phyloP scores from a whole-genome alignment of 2,329 filamentous ascomycete genomes.

The Colletotrichum sp. region DNA sequence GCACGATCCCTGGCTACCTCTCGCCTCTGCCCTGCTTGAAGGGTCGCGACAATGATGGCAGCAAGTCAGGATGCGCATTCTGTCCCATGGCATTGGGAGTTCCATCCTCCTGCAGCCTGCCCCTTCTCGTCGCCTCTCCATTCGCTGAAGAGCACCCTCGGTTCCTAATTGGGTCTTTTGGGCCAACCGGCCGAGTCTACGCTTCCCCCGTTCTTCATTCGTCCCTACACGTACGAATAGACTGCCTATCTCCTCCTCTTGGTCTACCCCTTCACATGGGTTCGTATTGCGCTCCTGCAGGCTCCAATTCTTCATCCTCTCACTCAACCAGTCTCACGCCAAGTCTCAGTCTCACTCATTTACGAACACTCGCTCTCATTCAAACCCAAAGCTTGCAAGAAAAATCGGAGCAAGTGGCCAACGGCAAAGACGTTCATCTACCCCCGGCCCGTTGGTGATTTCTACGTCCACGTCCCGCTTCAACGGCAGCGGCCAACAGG shows the following conservation, averaged over 20 bases:
- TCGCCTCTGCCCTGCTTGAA: not conserved
- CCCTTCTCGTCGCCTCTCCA: not conserved
- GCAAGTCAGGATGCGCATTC: not conserved
- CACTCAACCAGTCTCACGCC: not conserved
- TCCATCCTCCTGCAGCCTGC: not conserved
- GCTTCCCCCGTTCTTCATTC: not conserved
- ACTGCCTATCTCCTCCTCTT: not conserved
- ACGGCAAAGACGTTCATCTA: not conserved
- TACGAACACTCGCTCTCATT: not conserved
- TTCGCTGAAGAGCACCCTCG: constrained; percentile 9
- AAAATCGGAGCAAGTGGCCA: not conserved
- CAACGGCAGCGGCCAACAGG: not conserved
- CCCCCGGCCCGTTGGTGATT: not conserved
- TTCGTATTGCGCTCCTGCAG: not conserved
- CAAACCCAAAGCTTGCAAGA: not conserved
- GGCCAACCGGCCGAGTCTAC: constrained; percentile 4
- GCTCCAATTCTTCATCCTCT: not conserved
- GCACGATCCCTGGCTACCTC: not conserved
- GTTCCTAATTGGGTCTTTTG: constrained; percentile 4
- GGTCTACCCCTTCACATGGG: not conserved
- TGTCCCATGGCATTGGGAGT: not conserved
- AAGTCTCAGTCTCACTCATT: not conserved
- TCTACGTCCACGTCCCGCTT: not conserved
- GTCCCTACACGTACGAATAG: not conserved
- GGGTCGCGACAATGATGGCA: not conserved